Evolutionary conservation across 495 filamentous ascomycete genomes (phyloP), one percentile per base, ranked within the genome.

Genomic region (Paragyromitra xinjiangensis): DNA sequence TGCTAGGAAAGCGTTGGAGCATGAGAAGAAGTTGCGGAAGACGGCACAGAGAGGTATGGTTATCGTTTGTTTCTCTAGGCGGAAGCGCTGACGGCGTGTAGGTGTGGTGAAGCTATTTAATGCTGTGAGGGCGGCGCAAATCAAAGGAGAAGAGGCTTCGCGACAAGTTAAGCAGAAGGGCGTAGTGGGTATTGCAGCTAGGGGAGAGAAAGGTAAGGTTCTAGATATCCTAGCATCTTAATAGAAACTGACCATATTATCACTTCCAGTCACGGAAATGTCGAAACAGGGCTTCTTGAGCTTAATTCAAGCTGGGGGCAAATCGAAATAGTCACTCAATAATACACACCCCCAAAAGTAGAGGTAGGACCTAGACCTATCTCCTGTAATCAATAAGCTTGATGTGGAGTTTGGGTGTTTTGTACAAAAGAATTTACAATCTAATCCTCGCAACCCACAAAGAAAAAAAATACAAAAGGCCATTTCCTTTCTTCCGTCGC

Each of bases 281-380:
- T 94, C 91, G 84, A 95, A 95, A 87, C 90, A 97, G 85, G 94
- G 94, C 7, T 99, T 98, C 85, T 85, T 99, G 83, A 94, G 97
- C 65, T 81, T 98, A 83, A 97, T 99, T 7, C 78, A 83, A 61
- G 64, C 77, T 6, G 58, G 76, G 3, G 78, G 77, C 14, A 82
- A 82, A 14, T 40, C 59, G 1, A 73, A 73, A 73, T 66, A 77
- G 51, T 50, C 53, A 12, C 44, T 37, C 37, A 48, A 5, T 55
- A n/a, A 55, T 55, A 19, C 3, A 7, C 22, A 55, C 9, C 3
- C 6, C 1, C 6, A 37, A 9, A 6, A 61, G 26, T 39, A 39
- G 39, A 61, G 16, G 9, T 37, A 61, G 26, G 56, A 7, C 37
- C 37, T 37, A 8, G 24, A 5, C 44, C 14, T 51, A 51, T 66